phyloP scores from a whole-genome alignment of 352 stramenopile genomes.

The Pythium rishiriense region DNA sequence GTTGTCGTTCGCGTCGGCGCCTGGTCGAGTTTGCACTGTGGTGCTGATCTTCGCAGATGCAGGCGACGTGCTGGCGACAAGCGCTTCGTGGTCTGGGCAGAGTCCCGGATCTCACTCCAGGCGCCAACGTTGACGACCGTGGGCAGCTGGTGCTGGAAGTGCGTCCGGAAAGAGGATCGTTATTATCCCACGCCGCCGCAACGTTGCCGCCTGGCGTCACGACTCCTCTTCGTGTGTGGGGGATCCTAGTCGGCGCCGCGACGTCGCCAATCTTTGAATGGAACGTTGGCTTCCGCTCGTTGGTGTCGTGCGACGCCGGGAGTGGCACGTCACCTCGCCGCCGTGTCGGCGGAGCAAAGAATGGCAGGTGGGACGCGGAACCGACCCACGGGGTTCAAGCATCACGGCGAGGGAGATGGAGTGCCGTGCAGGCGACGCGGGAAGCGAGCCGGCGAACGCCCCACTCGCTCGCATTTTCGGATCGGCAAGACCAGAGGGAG shows the following conservation, averaged over 20 bases:
- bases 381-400: background rate
- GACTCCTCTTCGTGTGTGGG: constrained; percentile 2
- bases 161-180: background rate
- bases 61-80: background rate
- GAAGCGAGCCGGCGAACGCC: background rate
- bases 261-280: constrained; percentile 6
- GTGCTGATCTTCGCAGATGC: background rate
- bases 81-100: background rate
- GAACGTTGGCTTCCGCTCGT: background rate
- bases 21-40: background rate
- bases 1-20: background rate
- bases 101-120: too few species aligned
- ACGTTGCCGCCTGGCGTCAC: background rate
- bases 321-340: too few species aligned
- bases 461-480: background rate
- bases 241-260: background rate
- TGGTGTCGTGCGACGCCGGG: background rate
- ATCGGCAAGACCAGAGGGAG: background rate
- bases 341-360: background rate
- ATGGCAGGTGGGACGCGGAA: background rate
- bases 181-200: constrained; percentile 6
- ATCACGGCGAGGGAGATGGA: background rate
- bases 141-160: background rate
- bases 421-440: background rate
- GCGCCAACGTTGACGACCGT: background rate